These are phyloP conservation scores for Picea sitchensis DNA, from an alignment of 75 land plant species.

Conservation along the genomic window DNA sequence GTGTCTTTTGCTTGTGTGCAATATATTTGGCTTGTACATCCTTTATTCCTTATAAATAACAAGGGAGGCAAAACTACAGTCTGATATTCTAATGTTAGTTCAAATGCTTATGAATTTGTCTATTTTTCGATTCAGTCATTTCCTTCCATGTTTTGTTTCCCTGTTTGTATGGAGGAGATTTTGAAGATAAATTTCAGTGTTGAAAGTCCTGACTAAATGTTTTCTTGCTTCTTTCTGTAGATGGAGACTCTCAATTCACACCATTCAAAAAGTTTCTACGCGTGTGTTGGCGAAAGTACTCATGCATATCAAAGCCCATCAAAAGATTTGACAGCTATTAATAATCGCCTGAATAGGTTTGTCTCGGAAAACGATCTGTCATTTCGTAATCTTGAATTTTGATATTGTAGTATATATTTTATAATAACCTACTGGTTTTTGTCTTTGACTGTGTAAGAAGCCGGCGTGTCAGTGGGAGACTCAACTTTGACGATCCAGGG, in stretches of 20 bases:
- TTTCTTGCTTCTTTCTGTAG: conserved; percentile 26
- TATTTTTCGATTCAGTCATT: neutral
- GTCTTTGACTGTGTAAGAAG: conserved; percentile 10
- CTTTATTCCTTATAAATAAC: neutral
- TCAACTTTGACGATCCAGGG: conserved; percentile 54
- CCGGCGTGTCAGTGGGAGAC: conserved; percentile 42
- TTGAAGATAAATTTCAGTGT: neutral
- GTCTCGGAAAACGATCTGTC: neutral
- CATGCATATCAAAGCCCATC: conserved; percentile 99
- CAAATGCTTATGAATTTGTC: neutral
- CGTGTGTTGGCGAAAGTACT: conserved; percentile 99
- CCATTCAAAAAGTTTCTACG: conserved; percentile 87
- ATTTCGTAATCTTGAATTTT: neutral
- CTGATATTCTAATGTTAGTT: neutral
- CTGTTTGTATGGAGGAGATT: neutral
- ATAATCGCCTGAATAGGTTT: conserved; percentile 85
- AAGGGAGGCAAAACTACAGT: neutral
- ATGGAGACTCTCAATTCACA: conserved; percentile 82
- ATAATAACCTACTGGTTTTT: conserved; percentile 1
- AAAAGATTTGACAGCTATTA: conserved; percentile 86
- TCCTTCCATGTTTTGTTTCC: neutral
- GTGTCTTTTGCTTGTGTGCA: neutral
- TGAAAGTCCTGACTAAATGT: neutral
- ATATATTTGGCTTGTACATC: neutral
- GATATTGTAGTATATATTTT: neutral